These are phyloP conservation scores for Microsporum ferrugineum DNA, from an alignment of 2,329 filamentous ascomycete genomes.

Conservation along the genomic window DNA sequence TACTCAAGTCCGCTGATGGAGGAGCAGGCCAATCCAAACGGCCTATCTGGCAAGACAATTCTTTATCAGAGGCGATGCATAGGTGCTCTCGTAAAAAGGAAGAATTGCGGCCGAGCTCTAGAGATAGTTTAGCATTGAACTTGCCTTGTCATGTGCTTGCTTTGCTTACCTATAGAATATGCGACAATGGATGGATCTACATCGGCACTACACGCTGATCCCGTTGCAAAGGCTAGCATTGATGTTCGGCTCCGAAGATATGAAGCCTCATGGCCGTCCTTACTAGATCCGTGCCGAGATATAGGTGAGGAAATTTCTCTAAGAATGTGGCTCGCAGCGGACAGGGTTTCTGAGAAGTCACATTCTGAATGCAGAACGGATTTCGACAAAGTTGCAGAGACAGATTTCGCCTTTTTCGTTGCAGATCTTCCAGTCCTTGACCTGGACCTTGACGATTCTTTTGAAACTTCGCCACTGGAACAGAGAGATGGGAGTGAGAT, in stretches of 20 bases:
- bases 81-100: constrained; percentile 32
- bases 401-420: constrained; percentile 1
- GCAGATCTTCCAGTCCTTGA: constrained; percentile 20
- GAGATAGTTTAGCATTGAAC: constrained; percentile 3
- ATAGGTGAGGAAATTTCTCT: constrained; percentile 25
- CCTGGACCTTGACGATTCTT: constrained; percentile 34
- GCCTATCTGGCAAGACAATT: constrained; percentile 33
- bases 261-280: constrained; percentile 30
- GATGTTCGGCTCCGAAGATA: constrained; percentile 31
- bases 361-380: constrained; percentile 22
- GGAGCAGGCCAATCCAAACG: constrained; percentile 40
- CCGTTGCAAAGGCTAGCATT: constrained; percentile 35
- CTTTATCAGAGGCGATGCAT: constrained; percentile 36
- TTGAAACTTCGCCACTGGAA: constrained; percentile 17
- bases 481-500: constrained; percentile 69
- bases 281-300: constrained; percentile 28
- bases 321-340: constrained; percentile 27
- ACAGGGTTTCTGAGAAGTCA: constrained; percentile 28
- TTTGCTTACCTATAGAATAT: constrained; percentile 28
- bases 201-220: constrained; percentile 19
- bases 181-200: constrained; percentile 18
- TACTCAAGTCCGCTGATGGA: constrained; percentile 11
- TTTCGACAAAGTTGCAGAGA: neutral
- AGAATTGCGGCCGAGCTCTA: constrained; percentile 32
- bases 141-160: neutral